Percentiles rank a stretch among this genome's conserved stretches.
Evolutionary conservation across 768 basidiomycete species (phyloP).

Genomic region (Suillus plorans): DNA sequence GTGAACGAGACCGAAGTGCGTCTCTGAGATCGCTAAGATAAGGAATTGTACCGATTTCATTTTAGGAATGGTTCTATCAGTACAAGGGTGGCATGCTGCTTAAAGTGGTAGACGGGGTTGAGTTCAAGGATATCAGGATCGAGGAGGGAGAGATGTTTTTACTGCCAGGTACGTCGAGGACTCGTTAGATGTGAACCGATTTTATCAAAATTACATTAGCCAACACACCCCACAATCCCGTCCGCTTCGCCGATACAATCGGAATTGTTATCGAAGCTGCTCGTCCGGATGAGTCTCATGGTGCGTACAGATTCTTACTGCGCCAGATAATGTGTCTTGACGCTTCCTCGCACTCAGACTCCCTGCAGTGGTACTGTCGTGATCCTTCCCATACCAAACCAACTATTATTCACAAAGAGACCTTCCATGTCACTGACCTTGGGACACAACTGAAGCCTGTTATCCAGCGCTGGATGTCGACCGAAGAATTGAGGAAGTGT

Average conservation of each 20-base stretch:
- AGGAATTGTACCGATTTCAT: not conserved
- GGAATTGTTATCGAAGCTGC: slow-evolving; percentile 90
- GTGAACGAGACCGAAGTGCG: slow-evolving; percentile 90
- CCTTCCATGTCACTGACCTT: slow-evolving; percentile 86
- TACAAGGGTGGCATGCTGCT: slow-evolving; percentile 92
- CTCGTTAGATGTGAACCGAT: not conserved
- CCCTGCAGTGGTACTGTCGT: slow-evolving; percentile 90
- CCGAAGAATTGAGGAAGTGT: slow-evolving; percentile 67
- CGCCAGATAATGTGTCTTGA: not conserved
- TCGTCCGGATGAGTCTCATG: slow-evolving; percentile 70
- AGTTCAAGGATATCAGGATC: slow-evolving; percentile 84
- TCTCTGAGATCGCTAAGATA: not conserved
- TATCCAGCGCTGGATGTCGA: slow-evolving; percentile 80
- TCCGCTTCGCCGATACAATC: slow-evolving; percentile 86
- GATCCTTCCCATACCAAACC: slow-evolving; percentile 58
- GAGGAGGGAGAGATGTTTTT: slow-evolving; percentile 97
- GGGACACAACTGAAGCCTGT: slow-evolving; percentile 93
- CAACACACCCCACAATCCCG: slow-evolving; percentile 96
- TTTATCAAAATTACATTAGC: slow-evolving; percentile 42
- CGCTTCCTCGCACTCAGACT: slow-evolving; percentile 52
- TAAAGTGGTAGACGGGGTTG: slow-evolving; percentile 76
- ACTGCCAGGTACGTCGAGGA: slow-evolving; percentile 66
- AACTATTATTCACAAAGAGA: slow-evolving; percentile 79
- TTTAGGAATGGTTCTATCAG: slow-evolving; percentile 97
- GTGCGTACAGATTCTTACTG: slow-evolving; percentile 39